Base-by-base conservation (phyloP, 2,329 filamentous ascomycete species). In the Penicillium digitatum region DNA sequence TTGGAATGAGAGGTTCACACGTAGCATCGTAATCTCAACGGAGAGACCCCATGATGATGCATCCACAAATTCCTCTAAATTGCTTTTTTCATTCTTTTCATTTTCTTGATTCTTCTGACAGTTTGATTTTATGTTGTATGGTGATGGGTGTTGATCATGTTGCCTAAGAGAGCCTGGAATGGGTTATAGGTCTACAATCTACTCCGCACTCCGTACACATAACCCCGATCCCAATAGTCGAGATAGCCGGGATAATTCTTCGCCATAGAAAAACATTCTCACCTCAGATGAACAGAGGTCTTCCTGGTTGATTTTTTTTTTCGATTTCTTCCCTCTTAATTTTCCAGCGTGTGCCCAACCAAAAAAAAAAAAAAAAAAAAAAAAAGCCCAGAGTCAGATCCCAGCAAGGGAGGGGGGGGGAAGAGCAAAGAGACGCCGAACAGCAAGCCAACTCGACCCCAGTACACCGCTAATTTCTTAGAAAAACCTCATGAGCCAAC, bases 1-100 rank as follows among this genome's bases (percentile, higher is more conserved):
- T 55, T 35, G 35, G 46, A 55, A 55, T 55, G 47, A 50, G 42
- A 47, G 18, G 9, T 42, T 52, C 48, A 46, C 37, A 52, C 48
- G 53, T 55, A 52, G 43, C 53, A 55, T 55, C 53, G n/a, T 31
- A 46, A 55, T 52, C 16, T 39, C 20, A 50, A 46, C 53, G 42
- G 12, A 20, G 18, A 18, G 35, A 37, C 53, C 53, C 42, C 53
- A 35, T 55, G 53, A 55, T 43, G 34, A 47, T 40, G 48, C 37
- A 48, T 53, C 37, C 27, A 45, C n/a, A 45, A 35, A 43, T n/a
- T 35, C 40, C 20, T 35, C n/a, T 34, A 9, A 5, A 27, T 18
- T 14, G 14, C n/a, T n/a, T 32, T 18, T 16, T 31, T 31, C 20
- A 11, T 7, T 42, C 24, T 31, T 29, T 31, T 26, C 9, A 3